Evolutionary conservation across 116 monocot species (phyloP).

Genomic region (Dioscorea cayenensis): DNA sequence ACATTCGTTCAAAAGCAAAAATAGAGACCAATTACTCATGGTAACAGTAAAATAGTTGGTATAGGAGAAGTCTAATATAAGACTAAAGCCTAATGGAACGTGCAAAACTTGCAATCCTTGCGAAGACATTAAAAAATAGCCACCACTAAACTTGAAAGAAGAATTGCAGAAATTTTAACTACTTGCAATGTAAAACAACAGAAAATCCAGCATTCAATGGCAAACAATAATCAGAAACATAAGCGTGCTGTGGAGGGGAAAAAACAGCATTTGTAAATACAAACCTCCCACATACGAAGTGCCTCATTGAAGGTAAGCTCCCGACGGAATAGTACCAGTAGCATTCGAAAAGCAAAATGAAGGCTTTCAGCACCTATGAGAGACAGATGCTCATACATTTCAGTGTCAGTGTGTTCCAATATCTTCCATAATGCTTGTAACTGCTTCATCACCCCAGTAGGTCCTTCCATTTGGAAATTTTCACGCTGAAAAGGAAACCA

Average conservation of each 20-base stretch:
- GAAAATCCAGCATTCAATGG: no score
- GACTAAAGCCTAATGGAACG: no score
- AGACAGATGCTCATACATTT: slow-evolving; percentile 83
- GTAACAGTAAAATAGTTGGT: no score
- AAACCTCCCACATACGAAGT: slow-evolving; percentile 95
- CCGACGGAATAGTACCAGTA: slow-evolving; percentile 90
- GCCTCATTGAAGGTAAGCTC: slow-evolving; percentile 85
- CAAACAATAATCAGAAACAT: no score
- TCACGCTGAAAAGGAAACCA: slow-evolving; percentile 54
- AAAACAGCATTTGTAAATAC: slow-evolving; percentile 16
- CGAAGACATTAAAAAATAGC: no score
- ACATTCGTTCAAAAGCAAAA: no score
- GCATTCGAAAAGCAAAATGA: slow-evolving; percentile 96
- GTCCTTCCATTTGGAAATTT: slow-evolving; percentile 98
- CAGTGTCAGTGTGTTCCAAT: slow-evolving; percentile 75
- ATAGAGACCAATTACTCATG: no score
- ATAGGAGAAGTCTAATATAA: no score
- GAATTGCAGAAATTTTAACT: no score
- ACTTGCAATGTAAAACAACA: no score
- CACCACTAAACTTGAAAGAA: no score
- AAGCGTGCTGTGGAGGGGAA: not conserved
- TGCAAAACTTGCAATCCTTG: no score
- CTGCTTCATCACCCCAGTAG: slow-evolving; percentile 93
- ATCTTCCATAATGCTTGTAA: slow-evolving; percentile 91
- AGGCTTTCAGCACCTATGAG: slow-evolving; percentile 95